Base-by-base conservation (phyloP, 805 yeast genomes). In the Wickerhamomyces canadensis region DNA sequence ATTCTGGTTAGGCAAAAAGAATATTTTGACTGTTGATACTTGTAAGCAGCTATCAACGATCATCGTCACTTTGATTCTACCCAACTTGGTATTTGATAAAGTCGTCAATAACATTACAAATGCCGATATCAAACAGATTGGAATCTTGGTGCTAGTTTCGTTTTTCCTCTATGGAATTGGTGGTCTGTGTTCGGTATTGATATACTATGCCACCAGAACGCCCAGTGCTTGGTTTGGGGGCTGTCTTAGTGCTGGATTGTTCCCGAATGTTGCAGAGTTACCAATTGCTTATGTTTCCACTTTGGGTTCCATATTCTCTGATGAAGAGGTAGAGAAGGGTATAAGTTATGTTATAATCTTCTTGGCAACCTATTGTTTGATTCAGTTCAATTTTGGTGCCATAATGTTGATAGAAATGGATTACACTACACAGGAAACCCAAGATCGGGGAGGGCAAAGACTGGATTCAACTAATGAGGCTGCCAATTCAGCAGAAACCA, bases 271-370 rank as follows among this genome's bases (percentile, higher is more conserved):
- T 33, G 73, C 84, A 23, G 93, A 83, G 54, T 64, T 83, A 33
- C 93, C 93, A 1, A 81, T 83, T 45, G 89, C 91, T 0, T 82
- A 80, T 51, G 50, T 83, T 34, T 86, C 80, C 49, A 80, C 84
- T 1, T 64, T 82, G 58, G 69, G 74, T 13, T 65, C 75, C 2
- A 63, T 71, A 6, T 80, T 88, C 49, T 64, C 80, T 0, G 50
- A 65, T 13, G 72, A 59, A 4, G 78, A 84, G 43, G 86, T 85
- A 26, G 69, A 76, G 37, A 72, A 73, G 48, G 97, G 96, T 19
- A 81, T 83, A 19, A 93, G 96, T 1, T 85, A 83, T 58, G 81
- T 84, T 16, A 81, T 88, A 51, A 80, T 88, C 24, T 84, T 82
- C 49, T 65, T 81, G 31, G 81, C 86, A 4, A 68, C 81, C 24